A percentile compares a stretch with the other conserved stretches of the same genome.
phyloP scores from a whole-genome alignment of 345 rosid genomes.

The Combretum micranthum region DNA sequence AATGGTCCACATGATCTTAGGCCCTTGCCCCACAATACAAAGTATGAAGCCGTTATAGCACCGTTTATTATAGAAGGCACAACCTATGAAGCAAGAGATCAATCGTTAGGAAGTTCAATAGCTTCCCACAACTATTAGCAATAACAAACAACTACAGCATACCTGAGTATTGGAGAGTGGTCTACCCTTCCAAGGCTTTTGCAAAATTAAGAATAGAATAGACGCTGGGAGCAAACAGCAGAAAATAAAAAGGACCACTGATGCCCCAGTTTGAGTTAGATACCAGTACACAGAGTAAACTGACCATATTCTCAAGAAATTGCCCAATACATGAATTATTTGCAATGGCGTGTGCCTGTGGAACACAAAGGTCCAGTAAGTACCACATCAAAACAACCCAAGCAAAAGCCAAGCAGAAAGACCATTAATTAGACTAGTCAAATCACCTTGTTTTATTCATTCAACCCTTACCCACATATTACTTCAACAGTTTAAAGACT shows the following conservation, averaged over 20 bases:
- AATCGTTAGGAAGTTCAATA: not conserved
- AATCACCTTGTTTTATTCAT: not conserved
- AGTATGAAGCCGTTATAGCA: constrained; percentile 82
- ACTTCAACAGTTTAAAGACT: no score
- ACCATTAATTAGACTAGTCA: not conserved
- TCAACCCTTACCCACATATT: no score
- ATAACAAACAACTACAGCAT: not conserved
- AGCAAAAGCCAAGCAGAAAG: not conserved
- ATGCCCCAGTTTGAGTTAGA: constrained; percentile 72
- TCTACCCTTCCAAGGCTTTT: constrained; percentile 98
- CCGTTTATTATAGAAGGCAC: constrained; percentile 93
- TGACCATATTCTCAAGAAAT: constrained; percentile 92
- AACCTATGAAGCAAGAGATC: constrained; percentile 45
- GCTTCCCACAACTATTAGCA: not conserved
- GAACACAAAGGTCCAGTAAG: constrained; percentile 4
- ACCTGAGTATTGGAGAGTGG: constrained; percentile 90
- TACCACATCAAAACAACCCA: not conserved
- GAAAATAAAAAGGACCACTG: constrained; percentile 84
- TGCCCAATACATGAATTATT: constrained; percentile 68
- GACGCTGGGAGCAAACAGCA: constrained; percentile 80
- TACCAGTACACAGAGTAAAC: constrained; percentile 80
- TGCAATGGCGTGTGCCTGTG: constrained; percentile 80
- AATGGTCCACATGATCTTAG: constrained; percentile 88
- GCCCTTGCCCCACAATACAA: constrained; percentile 93
- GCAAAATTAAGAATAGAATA: constrained; percentile 55